Evolutionary conservation across 805 yeast genomes (phyloP).

Genomic region (Metschnikowia similis): DNA sequence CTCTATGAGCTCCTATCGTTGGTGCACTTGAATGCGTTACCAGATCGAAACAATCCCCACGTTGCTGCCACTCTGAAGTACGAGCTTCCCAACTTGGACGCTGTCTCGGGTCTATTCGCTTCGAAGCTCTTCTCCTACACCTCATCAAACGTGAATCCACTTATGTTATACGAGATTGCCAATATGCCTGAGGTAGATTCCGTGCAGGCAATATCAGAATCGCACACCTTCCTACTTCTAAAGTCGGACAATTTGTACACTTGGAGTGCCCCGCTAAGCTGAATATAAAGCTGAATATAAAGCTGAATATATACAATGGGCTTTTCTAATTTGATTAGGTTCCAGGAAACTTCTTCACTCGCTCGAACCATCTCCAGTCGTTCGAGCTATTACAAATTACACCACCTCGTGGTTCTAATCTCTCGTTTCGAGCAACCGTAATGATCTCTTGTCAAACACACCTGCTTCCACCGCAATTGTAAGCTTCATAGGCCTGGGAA

Average conservation of each 20-base stretch:
- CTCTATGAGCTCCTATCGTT: conserved; percentile 14
- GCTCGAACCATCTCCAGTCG: no score
- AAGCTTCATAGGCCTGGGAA: background rate
- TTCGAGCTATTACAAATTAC: no score
- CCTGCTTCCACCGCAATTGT: no score
- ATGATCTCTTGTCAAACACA: no score
- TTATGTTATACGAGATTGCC: conserved; percentile 1
- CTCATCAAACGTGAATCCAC: conserved; percentile 4
- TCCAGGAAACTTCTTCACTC: no score
- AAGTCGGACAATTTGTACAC: background rate
- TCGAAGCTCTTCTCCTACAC: conserved; percentile 1
- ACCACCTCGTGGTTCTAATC: no score
- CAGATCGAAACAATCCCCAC: conserved; percentile 8
- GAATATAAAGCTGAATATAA: no score
- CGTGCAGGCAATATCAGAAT: conserved; percentile 6
- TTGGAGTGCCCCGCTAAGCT: background rate
- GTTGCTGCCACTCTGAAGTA: conserved; percentile 11
- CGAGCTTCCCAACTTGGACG: conserved; percentile 4
- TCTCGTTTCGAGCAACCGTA: no score
- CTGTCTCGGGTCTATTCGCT: background rate
- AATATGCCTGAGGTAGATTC: conserved; percentile 6
- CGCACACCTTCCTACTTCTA: background rate
- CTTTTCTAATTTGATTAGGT: no score
- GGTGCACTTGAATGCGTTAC: conserved; percentile 14
- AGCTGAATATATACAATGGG: background rate